These are phyloP conservation scores for Mortierella sp. DNA, from an alignment of 371 early-diverging fungal species.

Conservation along the genomic window DNA sequence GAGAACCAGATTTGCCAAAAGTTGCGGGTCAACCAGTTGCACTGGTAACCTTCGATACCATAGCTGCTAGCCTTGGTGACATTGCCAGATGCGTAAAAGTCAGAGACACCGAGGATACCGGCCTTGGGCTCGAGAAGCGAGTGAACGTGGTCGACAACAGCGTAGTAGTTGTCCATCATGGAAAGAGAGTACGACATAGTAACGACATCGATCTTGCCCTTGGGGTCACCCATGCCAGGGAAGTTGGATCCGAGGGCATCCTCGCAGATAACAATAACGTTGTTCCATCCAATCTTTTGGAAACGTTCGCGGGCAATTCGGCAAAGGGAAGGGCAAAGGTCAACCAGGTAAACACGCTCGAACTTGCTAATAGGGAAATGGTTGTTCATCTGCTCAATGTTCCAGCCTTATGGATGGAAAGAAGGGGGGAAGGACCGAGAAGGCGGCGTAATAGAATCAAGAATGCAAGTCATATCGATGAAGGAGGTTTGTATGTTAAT, in stretches of 20 bases:
- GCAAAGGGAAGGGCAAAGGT: slow-evolving; percentile 87
- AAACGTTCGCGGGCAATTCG: slow-evolving; percentile 84
- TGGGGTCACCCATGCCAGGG: slow-evolving; percentile 65
- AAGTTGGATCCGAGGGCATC: slow-evolving; percentile 80
- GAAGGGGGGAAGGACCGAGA: not conserved
- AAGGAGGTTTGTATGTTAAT: not conserved
- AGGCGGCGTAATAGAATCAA: not conserved
- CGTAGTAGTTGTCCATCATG: slow-evolving; percentile 84
- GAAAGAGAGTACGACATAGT: slow-evolving; percentile 92
- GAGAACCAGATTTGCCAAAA: slow-evolving; percentile 88
- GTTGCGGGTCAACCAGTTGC: slow-evolving; percentile 83
- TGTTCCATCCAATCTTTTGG: slow-evolving; percentile 79
- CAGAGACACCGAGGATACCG: slow-evolving; percentile 84
- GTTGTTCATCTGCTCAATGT: slow-evolving; percentile 87
- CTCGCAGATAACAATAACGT: slow-evolving; percentile 84
- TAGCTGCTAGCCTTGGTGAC: slow-evolving; percentile 56
- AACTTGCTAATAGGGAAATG: slow-evolving; percentile 81
- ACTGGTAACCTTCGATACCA: slow-evolving; percentile 68
- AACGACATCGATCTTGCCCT: slow-evolving; percentile 78
- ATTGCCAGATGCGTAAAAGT: slow-evolving; percentile 78
- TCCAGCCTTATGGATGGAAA: slow-evolving; percentile 66
- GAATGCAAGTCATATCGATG: not conserved
- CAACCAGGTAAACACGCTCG: slow-evolving; percentile 84
- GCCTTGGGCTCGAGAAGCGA: slow-evolving; percentile 69
- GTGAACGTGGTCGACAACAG: slow-evolving; percentile 78